These are phyloP conservation scores for Leccinum disarticulatum DNA, from an alignment of 768 basidiomycete species.

Conservation along the genomic window DNA sequence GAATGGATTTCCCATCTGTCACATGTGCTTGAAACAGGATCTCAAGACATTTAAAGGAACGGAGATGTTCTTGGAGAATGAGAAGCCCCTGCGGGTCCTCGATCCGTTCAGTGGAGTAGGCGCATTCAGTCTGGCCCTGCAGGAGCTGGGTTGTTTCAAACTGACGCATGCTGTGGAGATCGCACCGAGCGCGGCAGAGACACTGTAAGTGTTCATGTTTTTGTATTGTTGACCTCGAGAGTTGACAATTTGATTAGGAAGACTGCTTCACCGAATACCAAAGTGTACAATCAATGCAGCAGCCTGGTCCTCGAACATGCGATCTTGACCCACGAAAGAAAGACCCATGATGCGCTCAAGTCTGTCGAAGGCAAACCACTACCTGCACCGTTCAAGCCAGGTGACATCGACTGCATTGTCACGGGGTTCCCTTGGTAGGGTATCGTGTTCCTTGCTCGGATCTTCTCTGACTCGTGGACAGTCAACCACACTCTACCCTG, in stretches of 20 bases:
- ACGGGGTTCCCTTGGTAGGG: conserved; percentile 76
- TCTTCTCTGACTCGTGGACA: conserved; percentile 29
- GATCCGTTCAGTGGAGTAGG: conserved; percentile 51
- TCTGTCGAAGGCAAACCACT: conserved; percentile 40
- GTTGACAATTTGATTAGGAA: conserved; percentile 32
- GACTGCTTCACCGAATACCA: conserved; percentile 49
- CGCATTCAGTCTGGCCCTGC: conserved; percentile 61
- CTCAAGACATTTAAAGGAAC: conserved; percentile 33
- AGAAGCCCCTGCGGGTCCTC: conserved; percentile 32
- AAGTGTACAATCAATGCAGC: conserved; percentile 70
- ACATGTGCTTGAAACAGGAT: conserved; percentile 37
- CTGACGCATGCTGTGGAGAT: conserved; percentile 71
- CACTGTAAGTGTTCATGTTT: conserved; percentile 42
- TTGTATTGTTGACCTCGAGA: neutral
- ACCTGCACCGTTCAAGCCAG: conserved; percentile 48
- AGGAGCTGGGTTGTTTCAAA: conserved; percentile 52
- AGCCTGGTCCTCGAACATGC: conserved; percentile 61
- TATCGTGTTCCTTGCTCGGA: neutral
- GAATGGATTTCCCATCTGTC: conserved; percentile 46
- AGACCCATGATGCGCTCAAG: conserved; percentile 38
- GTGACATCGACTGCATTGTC: conserved; percentile 58
- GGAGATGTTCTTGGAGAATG: conserved; percentile 32
- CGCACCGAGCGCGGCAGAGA: conserved; percentile 69
- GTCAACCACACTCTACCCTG: conserved; percentile 70
- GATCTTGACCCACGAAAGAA: conserved; percentile 50